Evolutionary conservation across 2,329 filamentous ascomycete genomes (phyloP), one percentile per base, ranked within the genome.

Genomic region (Fusarium chaquense): DNA sequence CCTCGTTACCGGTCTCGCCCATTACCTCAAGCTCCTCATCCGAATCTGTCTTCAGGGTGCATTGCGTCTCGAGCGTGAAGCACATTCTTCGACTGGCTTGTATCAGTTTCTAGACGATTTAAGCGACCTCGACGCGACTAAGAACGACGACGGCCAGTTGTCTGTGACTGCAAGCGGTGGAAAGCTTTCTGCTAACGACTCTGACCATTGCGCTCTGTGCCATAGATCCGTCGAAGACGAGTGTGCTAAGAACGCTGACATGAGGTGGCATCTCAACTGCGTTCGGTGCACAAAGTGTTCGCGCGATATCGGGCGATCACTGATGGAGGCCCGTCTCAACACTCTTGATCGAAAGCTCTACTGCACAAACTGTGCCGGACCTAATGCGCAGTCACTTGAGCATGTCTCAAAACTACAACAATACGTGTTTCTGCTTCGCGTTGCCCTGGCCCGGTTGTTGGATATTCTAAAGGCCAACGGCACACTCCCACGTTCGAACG

Each of bases 11-110:
- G 95, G 96, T 36, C 86, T 99, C 53, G 96, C 96, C 20, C 96
- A 99, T 80, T 99, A 99, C 77, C 88, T 99, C 56, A 99, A 99
- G 80, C 91, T 99, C 35, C 88, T 99, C 63, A 99, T 99, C 74
- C 90, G 96, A 51, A 99, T 99, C 73, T 98, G 96, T 77, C 86
- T 99, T 30, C 97, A 98, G 78, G 96, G 95, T 33, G 91, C 96
- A 9, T 83, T 99, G 47, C 95, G 94, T 75, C 87, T 98, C 40
- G 96, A 99, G 80, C 90, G 93, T 59, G 95, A 98, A 75, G 90
- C 90, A 50, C 85, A 87, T 54, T 91, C 87, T 30, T 85, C 91
- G 3, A 90, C 92, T 69, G 93, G 93, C 13, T 83, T 99, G 26
- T 91, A 93, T 74, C 86, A 87, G 55, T 98, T 99, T 78, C 85